phyloP scores from a whole-genome alignment of 2,329 filamentous ascomycete genomes.

The Fusarium nygamai region DNA sequence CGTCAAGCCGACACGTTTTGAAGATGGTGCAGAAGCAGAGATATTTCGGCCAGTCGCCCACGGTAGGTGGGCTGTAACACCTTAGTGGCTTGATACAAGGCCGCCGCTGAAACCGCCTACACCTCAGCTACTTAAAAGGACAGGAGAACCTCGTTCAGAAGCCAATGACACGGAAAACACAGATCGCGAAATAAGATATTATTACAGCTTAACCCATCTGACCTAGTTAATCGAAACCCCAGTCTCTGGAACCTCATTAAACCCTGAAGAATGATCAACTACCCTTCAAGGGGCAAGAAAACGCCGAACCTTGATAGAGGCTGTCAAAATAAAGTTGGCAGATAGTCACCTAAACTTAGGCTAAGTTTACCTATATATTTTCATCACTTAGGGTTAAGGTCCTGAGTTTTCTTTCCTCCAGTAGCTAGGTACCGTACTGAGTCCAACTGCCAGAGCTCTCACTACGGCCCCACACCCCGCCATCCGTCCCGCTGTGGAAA shows the following conservation, averaged over 20 bases:
- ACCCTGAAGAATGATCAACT: background rate
- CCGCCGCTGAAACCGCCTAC: background rate
- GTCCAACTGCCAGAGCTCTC: background rate
- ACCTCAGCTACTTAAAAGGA: background rate
- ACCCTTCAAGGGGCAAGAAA: no score
- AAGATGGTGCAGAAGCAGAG: conserved; percentile 4
- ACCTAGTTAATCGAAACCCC: background rate
- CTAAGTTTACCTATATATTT: no score
- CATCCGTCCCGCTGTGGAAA: conserved; percentile 16
- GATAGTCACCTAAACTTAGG: no score
- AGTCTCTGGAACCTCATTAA: no score
- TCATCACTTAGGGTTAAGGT: no score
- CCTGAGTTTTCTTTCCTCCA: no score
- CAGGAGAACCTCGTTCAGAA: background rate
- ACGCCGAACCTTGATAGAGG: no score
- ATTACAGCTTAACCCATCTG: no score
- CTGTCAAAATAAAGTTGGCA: no score
- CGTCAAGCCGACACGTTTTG: background rate
- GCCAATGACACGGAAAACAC: no score
- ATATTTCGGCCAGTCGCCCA: background rate
- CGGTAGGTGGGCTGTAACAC: background rate
- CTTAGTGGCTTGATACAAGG: background rate
- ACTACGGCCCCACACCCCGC: conserved; percentile 30
- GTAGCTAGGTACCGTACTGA: background rate
- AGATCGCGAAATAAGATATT: background rate